Evolutionary conservation across 148 eudicot genomes (phyloP), one percentile per base, ranked within the genome.

Genomic region (Rhododendron williamsianum): DNA sequence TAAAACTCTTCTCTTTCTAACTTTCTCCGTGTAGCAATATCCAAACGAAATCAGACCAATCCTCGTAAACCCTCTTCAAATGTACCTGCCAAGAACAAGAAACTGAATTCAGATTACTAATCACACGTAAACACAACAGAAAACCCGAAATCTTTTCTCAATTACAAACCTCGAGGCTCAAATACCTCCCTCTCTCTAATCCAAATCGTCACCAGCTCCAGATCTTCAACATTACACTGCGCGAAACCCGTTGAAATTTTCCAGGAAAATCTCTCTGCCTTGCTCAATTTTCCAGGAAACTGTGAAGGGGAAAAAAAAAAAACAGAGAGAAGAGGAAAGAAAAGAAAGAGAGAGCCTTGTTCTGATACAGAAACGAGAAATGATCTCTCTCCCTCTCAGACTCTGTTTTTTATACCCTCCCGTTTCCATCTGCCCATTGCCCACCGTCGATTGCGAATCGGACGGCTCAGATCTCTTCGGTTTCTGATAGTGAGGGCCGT

Each of bases 331-430:
- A 65, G 33, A 65, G 13, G 30, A 35, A 12, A 52, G 21, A 54
- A 52, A 46, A 71, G 36, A 54, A 74, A 82, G 72, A 3, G 35
- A 81, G 19, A 71, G 76, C 63, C 76, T 78, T 80, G n/a, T 19
- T 21, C 80, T 54, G 65, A 74, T 82, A 78, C 46, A 58, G 25
- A 6, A 58, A 86, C 49, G 86, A 76, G 87, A 84, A 88, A 90
- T 88, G 87, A 56, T 81, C 84, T 89, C 84, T 83, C 83, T 82
- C 79, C 81, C 90, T 86, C 86, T 86, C 81, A 30, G 80, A 89
- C 56, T 56, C 65, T 25, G 13, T 67, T 74, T 54, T 86, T 90
- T 84, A 92, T 91, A 92, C 90, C 88, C 93, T 88, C 92, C 91
- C 92, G 79, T 86, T 89, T 87, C 82, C 67, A 27, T 41, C 80